Evolutionary conservation across 78 protist genomes (phyloP), one percentile per base, ranked within the genome.

Genomic region (Protostelium mycophagum): DNA sequence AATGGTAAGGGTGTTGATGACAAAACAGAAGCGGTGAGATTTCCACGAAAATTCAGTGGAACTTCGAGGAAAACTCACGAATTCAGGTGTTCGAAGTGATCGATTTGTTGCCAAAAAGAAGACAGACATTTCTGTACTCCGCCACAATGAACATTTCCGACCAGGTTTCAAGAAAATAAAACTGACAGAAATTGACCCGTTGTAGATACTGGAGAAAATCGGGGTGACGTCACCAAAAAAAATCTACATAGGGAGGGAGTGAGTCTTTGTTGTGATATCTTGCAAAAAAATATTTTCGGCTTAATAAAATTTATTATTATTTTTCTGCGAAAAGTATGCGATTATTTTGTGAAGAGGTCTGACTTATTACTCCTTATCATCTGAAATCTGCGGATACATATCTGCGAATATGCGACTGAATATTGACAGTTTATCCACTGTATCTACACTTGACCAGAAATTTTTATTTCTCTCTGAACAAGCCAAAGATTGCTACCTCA

Each of bases 381-480:
- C n/a, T n/a, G n/a, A n/a, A n/a, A n/a, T n/a, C n/a, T n/a, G n/a
- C n/a, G n/a, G n/a, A n/a, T n/a, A n/a, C n/a, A n/a, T n/a, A n/a
- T n/a, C n/a, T n/a, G n/a, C n/a, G n/a, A n/a, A n/a, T n/a, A n/a
- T n/a, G n/a, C n/a, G n/a, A n/a, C n/a, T n/a, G n/a, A n/a, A n/a
- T n/a, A n/a, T n/a, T n/a, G n/a, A n/a, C n/a, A n/a, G n/a, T n/a
- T n/a, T n/a, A n/a, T n/a, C n/a, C 38, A 96, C 99, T 35, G 99
- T 97, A 28, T 91, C 91, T 29, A 88, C 92, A 37, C 88, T 98
- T 1, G 0, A 29, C 31, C 99, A 98, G 93, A 84, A 91, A 35
- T 99, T 97, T 93, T 34, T 97, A 9, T 97, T 97, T 39, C 85
- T 97, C 63, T 99, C 99, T 35, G 85, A 96, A 35, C 92, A 90